These are phyloP conservation scores for Phytophthora kernoviae DNA, from an alignment of 352 stramenopile genomes.

Conservation along the genomic window DNA sequence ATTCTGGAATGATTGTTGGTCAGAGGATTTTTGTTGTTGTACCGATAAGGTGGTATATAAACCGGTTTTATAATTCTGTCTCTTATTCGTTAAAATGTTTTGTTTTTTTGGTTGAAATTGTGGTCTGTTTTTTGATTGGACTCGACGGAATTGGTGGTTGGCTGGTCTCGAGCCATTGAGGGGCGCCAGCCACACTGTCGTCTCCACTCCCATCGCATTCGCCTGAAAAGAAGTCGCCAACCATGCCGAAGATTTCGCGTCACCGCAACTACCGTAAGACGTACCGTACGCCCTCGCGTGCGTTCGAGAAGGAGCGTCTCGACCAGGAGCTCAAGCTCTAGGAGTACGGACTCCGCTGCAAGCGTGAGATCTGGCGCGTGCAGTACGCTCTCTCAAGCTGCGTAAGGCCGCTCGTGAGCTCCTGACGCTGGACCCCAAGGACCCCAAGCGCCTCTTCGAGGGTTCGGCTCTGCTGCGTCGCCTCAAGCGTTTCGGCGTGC, in stretches of 20 bases:
- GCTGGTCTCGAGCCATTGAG: constrained; percentile 28
- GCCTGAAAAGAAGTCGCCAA: constrained; percentile 72
- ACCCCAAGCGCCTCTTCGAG: constrained; percentile 99
- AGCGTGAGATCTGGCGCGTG: constrained; percentile 99
- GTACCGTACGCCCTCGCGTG: constrained; percentile 98
- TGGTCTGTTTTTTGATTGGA: constrained; percentile 31
- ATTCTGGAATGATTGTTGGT: too few relatives aligned
- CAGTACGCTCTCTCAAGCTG: constrained; percentile 99
- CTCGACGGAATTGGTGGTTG: constrained; percentile 50
- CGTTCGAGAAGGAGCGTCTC: constrained; percentile 99
- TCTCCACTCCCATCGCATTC: constrained; percentile 69
- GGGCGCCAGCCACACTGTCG: not conserved
- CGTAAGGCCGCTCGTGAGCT: constrained; percentile 98
- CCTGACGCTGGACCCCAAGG: constrained; percentile 97
- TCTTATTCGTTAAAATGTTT: too few relatives aligned
- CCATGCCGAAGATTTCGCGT: constrained; percentile 89
- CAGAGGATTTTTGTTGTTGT: too few relatives aligned
- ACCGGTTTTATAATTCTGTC: too few relatives aligned
- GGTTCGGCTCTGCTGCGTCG: constrained; percentile 96
- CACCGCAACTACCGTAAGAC: constrained; percentile 97
- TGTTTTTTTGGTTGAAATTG: too few relatives aligned
- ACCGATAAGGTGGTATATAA: too few relatives aligned
- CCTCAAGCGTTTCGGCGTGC: constrained; percentile 96
- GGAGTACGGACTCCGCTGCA: constrained; percentile 99
- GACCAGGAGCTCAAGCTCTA: constrained; percentile 99